Conservation (phyloP, 2,329 filamentous ascomycete genomes). For the Pyricularia pennisetigena region DNA sequence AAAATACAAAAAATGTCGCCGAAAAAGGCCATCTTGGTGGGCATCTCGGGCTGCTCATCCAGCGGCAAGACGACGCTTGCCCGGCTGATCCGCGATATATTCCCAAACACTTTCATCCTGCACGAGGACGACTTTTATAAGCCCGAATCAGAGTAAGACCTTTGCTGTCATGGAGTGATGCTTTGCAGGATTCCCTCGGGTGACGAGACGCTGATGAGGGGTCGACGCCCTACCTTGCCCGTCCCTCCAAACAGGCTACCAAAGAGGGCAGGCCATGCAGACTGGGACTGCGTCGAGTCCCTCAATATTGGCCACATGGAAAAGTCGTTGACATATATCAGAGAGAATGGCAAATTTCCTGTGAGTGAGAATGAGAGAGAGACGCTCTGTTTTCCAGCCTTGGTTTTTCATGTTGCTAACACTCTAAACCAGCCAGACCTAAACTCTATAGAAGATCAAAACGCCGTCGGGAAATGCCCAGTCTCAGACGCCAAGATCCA, state of each 20-base stretch:
- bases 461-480: constrained; percentile 46
- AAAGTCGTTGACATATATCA: constrained; percentile 60
- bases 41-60: constrained; percentile 81
- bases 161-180: not conserved
- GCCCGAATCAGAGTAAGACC: constrained; percentile 56
- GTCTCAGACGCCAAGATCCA: constrained; percentile 36
- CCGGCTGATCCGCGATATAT: constrained; percentile 71
- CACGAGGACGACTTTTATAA: constrained; percentile 97
- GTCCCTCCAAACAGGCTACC: constrained; percentile 35
- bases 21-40: constrained; percentile 55
- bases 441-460: constrained; percentile 52
- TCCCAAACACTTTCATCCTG: constrained; percentile 69
- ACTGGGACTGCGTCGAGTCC: constrained; percentile 87
- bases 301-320: constrained; percentile 63
- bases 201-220: not conserved
- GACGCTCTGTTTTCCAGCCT: not conserved
- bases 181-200: not conserved
- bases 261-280: constrained; percentile 51
- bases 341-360: constrained; percentile 53
- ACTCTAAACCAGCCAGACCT: constrained; percentile 31
- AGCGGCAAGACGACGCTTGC: constrained; percentile 94
- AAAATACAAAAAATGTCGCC: constrained; percentile 17
- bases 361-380: constrained; percentile 36
- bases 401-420: not conserved
- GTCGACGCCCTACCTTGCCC: too few species aligned